These are phyloP conservation scores for Penicillium diatomitis DNA, from an alignment of 495 filamentous ascomycete genomes.

Conservation along the genomic window DNA sequence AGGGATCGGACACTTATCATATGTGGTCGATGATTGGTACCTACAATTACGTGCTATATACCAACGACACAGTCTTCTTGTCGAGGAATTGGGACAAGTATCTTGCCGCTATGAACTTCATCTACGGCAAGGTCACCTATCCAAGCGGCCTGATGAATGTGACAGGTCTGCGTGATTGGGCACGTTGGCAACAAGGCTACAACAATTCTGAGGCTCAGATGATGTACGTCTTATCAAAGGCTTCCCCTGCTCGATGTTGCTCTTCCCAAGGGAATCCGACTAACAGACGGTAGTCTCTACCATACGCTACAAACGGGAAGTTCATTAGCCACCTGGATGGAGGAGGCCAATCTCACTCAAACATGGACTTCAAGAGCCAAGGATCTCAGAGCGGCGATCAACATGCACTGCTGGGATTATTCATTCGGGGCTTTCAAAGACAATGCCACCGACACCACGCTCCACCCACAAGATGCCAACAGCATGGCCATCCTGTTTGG, in stretches of 20 bases:
- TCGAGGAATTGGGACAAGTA: slow-evolving; percentile 42
- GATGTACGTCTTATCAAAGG: slow-evolving; percentile 23
- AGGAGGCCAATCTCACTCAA: slow-evolving; percentile 30
- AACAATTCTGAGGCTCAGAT: slow-evolving; percentile 50
- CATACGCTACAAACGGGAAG: slow-evolving; percentile 42
- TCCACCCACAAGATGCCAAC: slow-evolving; percentile 47
- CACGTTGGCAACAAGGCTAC: slow-evolving; percentile 41
- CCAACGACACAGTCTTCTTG: slow-evolving; percentile 44
- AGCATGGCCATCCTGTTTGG: slow-evolving; percentile 35
- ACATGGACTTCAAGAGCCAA: slow-evolving; percentile 34
- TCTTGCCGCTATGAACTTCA: slow-evolving; percentile 43
- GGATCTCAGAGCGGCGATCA: slow-evolving; percentile 32
- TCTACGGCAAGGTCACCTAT: slow-evolving; percentile 42
- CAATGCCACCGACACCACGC: slow-evolving; percentile 38
- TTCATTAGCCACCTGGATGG: slow-evolving; percentile 41
- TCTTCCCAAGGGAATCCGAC: not conserved
- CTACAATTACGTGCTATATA: slow-evolving; percentile 53
- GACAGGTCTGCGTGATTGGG: slow-evolving; percentile 49
- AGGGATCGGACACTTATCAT: slow-evolving; percentile 52
- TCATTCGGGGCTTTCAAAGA: slow-evolving; percentile 47
- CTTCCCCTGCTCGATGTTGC: not conserved
- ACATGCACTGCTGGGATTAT: slow-evolving; percentile 43
- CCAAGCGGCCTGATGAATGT: slow-evolving; percentile 45
- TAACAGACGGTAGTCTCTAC: slow-evolving; percentile 31
- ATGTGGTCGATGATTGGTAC: slow-evolving; percentile 56